A percentile compares a stretch with the other conserved stretches of the same genome.
These are phyloP conservation scores for Monilinia laxa DNA, from an alignment of 2,329 filamentous ascomycete species.

Conservation along the genomic window DNA sequence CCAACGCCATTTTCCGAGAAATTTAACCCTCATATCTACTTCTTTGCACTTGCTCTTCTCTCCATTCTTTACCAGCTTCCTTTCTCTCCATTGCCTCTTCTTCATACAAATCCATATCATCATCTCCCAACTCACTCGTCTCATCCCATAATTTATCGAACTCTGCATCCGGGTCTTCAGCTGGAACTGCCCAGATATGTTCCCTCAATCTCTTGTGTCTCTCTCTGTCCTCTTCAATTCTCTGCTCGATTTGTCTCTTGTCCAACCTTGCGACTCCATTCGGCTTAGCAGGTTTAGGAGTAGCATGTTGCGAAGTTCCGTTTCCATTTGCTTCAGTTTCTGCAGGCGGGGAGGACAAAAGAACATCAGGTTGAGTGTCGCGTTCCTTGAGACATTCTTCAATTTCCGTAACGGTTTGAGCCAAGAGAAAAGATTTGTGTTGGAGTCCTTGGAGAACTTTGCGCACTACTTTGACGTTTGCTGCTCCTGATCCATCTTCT, in stretches of 20 bases:
- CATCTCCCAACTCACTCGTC: conserved; percentile 80
- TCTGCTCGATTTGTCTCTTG: conserved; percentile 87
- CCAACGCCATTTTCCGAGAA: neutral
- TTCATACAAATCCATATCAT: conserved; percentile 73
- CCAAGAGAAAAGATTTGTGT: conserved; percentile 68
- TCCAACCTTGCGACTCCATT: conserved; percentile 54
- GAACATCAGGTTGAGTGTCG: conserved; percentile 33
- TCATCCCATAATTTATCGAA: conserved; percentile 84
- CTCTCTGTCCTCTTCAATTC: conserved; percentile 95
- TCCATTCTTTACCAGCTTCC: conserved; percentile 33
- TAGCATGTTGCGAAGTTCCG: conserved; percentile 27
- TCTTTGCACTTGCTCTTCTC: conserved; percentile 31
- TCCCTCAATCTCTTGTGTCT: conserved; percentile 89
- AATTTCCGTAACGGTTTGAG: conserved; percentile 73
- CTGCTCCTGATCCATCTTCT: conserved; percentile 80
- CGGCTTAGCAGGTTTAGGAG: conserved; percentile 16
- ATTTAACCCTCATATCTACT: neutral
- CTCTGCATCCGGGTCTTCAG: conserved; percentile 53
- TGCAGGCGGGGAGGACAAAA: conserved; percentile 20
- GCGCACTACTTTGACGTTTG: conserved; percentile 89
- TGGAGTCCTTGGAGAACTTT: conserved; percentile 72
- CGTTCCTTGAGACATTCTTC: conserved; percentile 80
- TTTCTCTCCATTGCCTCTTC: conserved; percentile 61
- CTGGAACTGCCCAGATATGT: conserved; percentile 85
- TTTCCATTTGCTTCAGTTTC: conserved; percentile 31